These are phyloP conservation scores for Geum urbanum DNA, from an alignment of 306 rosid genomes.

Conservation along the genomic window DNA sequence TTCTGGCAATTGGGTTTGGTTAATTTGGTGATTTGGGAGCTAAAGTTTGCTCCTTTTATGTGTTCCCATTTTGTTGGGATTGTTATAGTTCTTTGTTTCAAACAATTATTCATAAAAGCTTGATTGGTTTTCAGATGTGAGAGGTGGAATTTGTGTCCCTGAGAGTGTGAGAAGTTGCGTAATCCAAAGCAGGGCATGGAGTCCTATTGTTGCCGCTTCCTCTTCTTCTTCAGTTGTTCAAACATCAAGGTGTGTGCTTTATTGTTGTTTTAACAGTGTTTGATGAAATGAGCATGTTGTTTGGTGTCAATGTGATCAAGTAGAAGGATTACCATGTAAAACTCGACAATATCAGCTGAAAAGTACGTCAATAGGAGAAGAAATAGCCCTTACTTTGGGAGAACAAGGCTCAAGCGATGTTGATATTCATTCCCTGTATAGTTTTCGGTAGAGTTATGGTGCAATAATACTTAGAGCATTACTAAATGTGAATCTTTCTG, in stretches of 20 bases:
- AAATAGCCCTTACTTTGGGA: not conserved
- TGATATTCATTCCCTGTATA: not conserved
- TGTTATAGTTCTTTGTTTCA: not conserved
- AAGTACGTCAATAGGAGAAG: not conserved
- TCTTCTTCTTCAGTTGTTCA: constrained; percentile 17
- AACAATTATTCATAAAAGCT: not conserved
- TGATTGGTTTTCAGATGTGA: constrained; percentile 33
- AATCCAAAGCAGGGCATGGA: constrained; percentile 37
- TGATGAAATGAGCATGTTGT: constrained; percentile 2
- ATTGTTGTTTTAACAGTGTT: not conserved
- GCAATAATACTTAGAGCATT: not conserved
- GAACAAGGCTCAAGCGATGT: not conserved
- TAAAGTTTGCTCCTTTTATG: no score
- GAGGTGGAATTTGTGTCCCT: constrained; percentile 28
- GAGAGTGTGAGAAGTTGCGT: constrained; percentile 40
- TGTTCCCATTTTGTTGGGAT: constrained; percentile 3
- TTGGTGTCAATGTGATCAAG: not conserved
- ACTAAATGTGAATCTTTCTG: not conserved
- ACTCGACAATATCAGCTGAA: no score
- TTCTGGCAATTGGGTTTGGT: constrained; percentile 11
- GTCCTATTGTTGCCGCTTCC: constrained; percentile 29
- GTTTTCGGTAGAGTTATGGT: not conserved
- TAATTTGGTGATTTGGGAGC: constrained; percentile 2
- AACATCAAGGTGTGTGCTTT: constrained; percentile 41
- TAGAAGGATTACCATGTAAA: not conserved